Evolutionary conservation across 164 flowering plant genomes (phyloP), one percentile per base, ranked within the genome.

Genomic region (Chloranthus sessilifolius): DNA sequence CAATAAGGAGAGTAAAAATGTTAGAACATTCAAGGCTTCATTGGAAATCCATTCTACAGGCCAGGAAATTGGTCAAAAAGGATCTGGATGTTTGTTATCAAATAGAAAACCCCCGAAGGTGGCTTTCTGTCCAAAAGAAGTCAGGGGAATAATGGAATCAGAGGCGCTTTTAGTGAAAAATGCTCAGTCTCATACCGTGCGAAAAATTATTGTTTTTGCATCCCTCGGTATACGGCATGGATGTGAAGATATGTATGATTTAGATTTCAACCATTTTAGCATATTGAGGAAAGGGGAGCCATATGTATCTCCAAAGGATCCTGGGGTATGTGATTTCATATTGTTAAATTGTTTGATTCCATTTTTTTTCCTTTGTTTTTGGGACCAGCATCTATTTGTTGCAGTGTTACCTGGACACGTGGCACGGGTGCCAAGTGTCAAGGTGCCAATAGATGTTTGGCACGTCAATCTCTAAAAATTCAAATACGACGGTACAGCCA

Each of bases 141-240:
- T 75, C 24, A 70, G 57, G 59, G 62, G 65, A 46, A 70, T 78
- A 25, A 58, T 75, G n/a, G 76, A 56, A 16, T 68, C 74, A 3
- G 67, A 73, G 27, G 63, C 15, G n/a, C 73, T 75, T 21, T 17
- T 22, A 38, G 15, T 51, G 34, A 68, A 65, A 52, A 73, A 75
- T 64, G 83, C 80, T 52, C 80, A 75, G 55, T 59, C 78, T 9
- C 83, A 78, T 44, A 75, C 78, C 31, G 66, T 78, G 15, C 73
- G 83, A 43, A 78, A 79, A 50, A 79, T 79, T 46, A 59, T 79
- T 24, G 77, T 79, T 45, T 79, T 79, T 58, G 73, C 84, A 42
- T 69, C 75, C 47, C 76, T 79, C 30, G 81, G 84, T 22, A 71
- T 69, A 50, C 65, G 75, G 53, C 81, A 75, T 65, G 84, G 84